A percentile compares a stretch with the other conserved stretches of the same genome.
Conservation (phyloP, 257 asterid genomes). For the Fraxinus americana region DNA sequence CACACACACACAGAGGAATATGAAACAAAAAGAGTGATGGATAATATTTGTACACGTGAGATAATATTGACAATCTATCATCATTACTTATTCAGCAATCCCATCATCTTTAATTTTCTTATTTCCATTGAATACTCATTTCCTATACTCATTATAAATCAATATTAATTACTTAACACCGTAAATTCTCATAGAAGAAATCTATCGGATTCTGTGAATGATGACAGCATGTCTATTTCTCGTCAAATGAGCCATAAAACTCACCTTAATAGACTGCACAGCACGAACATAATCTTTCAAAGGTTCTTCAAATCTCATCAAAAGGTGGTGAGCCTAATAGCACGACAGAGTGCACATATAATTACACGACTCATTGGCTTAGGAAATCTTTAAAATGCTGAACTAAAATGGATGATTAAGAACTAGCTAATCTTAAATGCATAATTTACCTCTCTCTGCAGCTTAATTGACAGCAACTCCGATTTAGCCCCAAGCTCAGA, state of each 20-base stretch:
- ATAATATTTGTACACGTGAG: not conserved
- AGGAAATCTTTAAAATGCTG: slow-evolving; percentile 16
- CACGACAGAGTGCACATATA: slow-evolving; percentile 17
- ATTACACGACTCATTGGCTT: slow-evolving; percentile 5
- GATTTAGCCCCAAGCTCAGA: slow-evolving; percentile 91
- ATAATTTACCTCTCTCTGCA: slow-evolving; percentile 74
- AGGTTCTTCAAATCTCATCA: slow-evolving; percentile 98
- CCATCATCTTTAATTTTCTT: not conserved
- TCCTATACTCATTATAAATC: not conserved
- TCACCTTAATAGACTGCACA: slow-evolving; percentile 95
- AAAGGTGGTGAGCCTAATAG: slow-evolving; percentile 85
- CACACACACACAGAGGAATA: not conserved
- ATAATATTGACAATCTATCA: not conserved
- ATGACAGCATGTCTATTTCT: not conserved
- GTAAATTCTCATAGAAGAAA: slow-evolving; percentile 2
- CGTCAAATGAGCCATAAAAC: slow-evolving; percentile 20
- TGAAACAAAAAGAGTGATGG: slow-evolving; percentile 11
- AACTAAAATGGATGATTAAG: slow-evolving; percentile 1
- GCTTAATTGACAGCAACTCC: slow-evolving; percentile 66
- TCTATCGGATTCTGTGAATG: not conserved
- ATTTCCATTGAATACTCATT: not conserved
- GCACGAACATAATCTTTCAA: slow-evolving; percentile 94
- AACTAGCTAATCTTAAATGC: not conserved
- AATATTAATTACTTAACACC: not conserved
- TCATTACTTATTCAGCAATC: not conserved